Evolutionary conservation across 164 flowering plant genomes (phyloP), one percentile per base, ranked within the genome.

Genomic region (Chimonanthus praecox): DNA sequence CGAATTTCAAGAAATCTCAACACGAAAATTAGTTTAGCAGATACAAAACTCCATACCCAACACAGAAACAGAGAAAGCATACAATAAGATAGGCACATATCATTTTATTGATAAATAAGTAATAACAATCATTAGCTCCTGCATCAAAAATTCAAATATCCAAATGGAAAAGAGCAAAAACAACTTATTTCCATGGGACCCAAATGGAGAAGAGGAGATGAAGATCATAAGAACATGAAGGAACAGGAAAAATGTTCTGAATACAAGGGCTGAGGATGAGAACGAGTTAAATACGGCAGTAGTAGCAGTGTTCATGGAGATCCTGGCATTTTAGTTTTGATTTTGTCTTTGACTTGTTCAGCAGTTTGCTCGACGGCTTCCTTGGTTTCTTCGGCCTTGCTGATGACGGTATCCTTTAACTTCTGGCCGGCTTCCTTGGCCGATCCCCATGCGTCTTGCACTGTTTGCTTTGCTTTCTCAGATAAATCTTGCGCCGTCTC

Each of bases 331-430:
- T 33, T 33, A 33, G 33, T 33, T 1, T 33, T 33, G 33, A 33
- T 33, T 33, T 33, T 33, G 33, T 33, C 60, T 77, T 78, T 80
- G 48, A 77, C 64, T 47, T 72, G 68, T 43, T 84, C 85, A 20
- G 77, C 75, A 67, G 68, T 68, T 58, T 84, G 84, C 47, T 84
- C 81, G 16, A 50, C 49, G 9, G 20, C 2, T 43, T 72, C 64
- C 48, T 48, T 51, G 0, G 44, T 69, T 0, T 78, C 81, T 4
- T 75, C 83, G 0, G 71, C 68, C 49, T 74, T 79, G 10, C 84
- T 86, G 4, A 83, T 86, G 58, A 85, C 84, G 44, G 84, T 84
- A 60, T 88, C 89, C 65, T 87, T 87, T 0, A 87, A 72, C 85
- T 87, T 90, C 80, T 86, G 82, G 2, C 84, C 70, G 2, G 86